Percentiles rank a stretch among this genome's conserved stretches.
Conservation (phyloP, 768 basidiomycete genomes). For the Mycena metata region DNA sequence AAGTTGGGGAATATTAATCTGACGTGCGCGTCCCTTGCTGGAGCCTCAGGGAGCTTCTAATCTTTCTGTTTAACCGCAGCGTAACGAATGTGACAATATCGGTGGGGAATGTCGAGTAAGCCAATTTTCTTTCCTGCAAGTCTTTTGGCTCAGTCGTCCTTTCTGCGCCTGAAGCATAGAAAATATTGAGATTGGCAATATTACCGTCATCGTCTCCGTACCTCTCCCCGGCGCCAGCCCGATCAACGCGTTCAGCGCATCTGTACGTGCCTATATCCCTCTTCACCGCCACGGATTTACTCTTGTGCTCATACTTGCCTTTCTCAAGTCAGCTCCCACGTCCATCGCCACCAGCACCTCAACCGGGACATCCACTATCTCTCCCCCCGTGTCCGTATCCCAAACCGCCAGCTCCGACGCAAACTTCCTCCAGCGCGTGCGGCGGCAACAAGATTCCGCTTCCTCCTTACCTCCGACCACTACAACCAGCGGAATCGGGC, state of each 20-base stretch:
- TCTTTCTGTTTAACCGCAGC: constrained; percentile 8
- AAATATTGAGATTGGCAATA: constrained; percentile 37
- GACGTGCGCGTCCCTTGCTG: constrained; percentile 23
- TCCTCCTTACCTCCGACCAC: constrained; percentile 16
- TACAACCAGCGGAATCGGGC: neutral
- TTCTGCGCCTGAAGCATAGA: constrained; percentile 28
- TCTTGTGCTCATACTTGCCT: too few species aligned
- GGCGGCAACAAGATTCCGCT: constrained; percentile 22
- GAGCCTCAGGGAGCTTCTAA: neutral
- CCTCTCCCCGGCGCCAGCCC: constrained; percentile 39
- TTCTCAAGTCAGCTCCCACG: constrained; percentile 28
- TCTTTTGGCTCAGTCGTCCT: neutral
- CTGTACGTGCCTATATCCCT: constrained; percentile 21
- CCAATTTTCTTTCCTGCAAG: neutral
- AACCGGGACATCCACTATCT: constrained; percentile 32
- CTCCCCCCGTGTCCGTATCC: constrained; percentile 28
- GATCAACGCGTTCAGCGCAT: constrained; percentile 38
- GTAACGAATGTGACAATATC: constrained; percentile 40
- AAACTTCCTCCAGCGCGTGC: constrained; percentile 32
- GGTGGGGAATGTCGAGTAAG: constrained; percentile 38
- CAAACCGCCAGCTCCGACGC: constrained; percentile 19
- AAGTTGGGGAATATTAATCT: constrained; percentile 39
- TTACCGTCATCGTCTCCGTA: constrained; percentile 38
- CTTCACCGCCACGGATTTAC: neutral
- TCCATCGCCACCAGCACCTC: constrained; percentile 37